A percentile compares a stretch with the other conserved stretches of the same genome.
Evolutionary conservation across 192 early-diverging fungal genomes (phyloP).

Genomic region (Fimicolochytrium jonesii): DNA sequence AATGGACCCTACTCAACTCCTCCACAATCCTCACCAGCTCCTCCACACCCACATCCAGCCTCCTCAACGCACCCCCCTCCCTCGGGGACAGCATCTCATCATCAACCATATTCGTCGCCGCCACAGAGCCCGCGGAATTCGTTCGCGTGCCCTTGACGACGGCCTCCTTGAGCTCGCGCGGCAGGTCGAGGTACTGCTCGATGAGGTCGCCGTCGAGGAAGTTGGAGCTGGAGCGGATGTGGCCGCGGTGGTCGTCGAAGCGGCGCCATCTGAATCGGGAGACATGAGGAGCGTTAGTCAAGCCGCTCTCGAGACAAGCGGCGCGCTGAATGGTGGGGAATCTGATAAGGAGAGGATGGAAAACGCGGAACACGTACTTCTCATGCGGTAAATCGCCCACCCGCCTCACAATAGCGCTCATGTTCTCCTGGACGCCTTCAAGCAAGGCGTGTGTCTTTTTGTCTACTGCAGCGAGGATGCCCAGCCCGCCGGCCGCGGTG

Average conservation of each 20-base stretch:
- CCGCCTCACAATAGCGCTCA: slow-evolving; percentile 49
- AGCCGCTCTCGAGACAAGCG: background rate
- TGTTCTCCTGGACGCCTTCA: slow-evolving; percentile 58
- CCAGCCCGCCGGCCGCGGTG: slow-evolving; percentile 77
- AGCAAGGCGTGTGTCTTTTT: slow-evolving; percentile 55
- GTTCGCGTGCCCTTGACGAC: slow-evolving; percentile 25
- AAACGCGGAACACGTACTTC: slow-evolving; percentile 51
- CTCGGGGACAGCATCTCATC: too few species aligned
- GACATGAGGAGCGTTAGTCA: too few species aligned
- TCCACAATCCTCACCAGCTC: slow-evolving; percentile 55
- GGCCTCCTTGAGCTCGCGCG: slow-evolving; percentile 22
- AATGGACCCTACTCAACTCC: slow-evolving; percentile 56
- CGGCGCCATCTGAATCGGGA: too few species aligned
- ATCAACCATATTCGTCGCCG: too few species aligned
- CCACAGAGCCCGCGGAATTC: too few species aligned
- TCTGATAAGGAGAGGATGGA: background rate
- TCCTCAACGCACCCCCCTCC: too few species aligned
- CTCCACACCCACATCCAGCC: slow-evolving; percentile 27
- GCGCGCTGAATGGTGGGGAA: background rate
- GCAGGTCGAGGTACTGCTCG: slow-evolving; percentile 75
- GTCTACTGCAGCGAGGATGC: slow-evolving; percentile 67
- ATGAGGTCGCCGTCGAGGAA: slow-evolving; percentile 92
- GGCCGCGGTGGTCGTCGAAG: slow-evolving; percentile 49
- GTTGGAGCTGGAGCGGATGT: slow-evolving; percentile 38
- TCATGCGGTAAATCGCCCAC: slow-evolving; percentile 61